These are phyloP conservation scores for Agaricus sinodeliciosus DNA, from an alignment of 768 basidiomycete genomes.

Conservation along the genomic window DNA sequence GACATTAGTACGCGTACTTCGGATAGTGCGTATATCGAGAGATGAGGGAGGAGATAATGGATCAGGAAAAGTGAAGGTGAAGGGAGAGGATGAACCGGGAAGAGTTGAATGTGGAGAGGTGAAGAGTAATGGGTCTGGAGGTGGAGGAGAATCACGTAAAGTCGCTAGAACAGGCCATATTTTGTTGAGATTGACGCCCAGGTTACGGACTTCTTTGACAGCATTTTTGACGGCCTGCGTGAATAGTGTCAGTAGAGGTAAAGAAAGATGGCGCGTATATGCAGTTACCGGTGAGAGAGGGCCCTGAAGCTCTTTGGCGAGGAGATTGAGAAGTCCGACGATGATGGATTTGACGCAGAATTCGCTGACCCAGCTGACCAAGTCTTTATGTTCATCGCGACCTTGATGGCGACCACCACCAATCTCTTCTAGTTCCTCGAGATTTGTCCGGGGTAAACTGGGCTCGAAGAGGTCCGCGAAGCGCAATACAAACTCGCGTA, in stretches of 20 bases:
- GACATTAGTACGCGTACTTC: conserved; percentile 33
- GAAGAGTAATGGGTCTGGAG: not conserved
- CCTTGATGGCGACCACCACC: conserved; percentile 23
- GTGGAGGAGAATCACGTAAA: not conserved
- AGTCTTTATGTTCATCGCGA: conserved; percentile 33
- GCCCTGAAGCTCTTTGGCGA: conserved; percentile 37
- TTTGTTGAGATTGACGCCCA: conserved; percentile 52
- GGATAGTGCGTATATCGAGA: conserved; percentile 35
- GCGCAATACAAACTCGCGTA: conserved; percentile 69
- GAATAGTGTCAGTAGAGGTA: not conserved
- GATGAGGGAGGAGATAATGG: conserved; percentile 50
- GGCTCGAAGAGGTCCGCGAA: conserved; percentile 49
- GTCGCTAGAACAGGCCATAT: conserved; percentile 51
- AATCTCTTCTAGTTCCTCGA: conserved; percentile 62
- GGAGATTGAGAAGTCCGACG: conserved; percentile 50
- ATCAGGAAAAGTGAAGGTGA: conserved; percentile 46
- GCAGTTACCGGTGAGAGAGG: conserved; percentile 28
- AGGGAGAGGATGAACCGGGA: conserved; percentile 10
- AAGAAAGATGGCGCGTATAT: not conserved
- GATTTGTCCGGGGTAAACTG: conserved; percentile 32
- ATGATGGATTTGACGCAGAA: conserved; percentile 56
- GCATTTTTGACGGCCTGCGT: conserved; percentile 36
- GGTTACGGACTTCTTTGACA: conserved; percentile 43
- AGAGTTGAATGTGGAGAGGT: conserved; percentile 6
- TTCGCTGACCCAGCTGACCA: conserved; percentile 58